Evolutionary conservation across 305 asterid genomes (phyloP).

Genomic region (Solanum hybrid): DNA sequence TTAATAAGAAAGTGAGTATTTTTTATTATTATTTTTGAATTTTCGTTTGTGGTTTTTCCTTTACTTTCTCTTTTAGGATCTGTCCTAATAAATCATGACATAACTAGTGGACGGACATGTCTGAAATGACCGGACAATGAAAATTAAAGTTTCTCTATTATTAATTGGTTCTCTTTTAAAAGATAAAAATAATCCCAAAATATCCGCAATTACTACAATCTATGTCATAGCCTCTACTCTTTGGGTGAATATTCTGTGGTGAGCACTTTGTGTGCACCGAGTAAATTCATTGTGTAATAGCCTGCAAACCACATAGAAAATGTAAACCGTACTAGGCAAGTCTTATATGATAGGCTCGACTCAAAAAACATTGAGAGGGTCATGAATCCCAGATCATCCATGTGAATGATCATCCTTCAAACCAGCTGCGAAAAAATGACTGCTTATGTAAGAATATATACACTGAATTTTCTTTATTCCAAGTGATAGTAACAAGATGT

Average conservation of each 20-base stretch:
- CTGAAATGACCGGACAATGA: conserved; percentile 1
- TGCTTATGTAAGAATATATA: not conserved
- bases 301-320: not conserved
- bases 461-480: not conserved
- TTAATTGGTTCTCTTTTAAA: not conserved
- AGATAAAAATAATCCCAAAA: too few relatives aligned
- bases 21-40: not conserved
- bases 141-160: not conserved
- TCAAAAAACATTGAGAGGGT: not conserved
- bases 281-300: too few relatives aligned
- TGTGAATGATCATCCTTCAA: not conserved
- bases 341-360: too few relatives aligned
- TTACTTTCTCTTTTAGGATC: conserved; percentile 1
- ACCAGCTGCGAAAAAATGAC: not conserved
- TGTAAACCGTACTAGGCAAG: too few relatives aligned
- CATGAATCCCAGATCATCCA: too few relatives aligned
- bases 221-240: not conserved
- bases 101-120: not conserved
- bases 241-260: not conserved
- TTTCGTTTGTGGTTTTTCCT: not conserved
- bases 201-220: too few relatives aligned
- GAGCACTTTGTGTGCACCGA: too few relatives aligned
- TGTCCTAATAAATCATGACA: not conserved
- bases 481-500: not conserved
- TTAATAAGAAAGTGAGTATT: not conserved